A percentile compares a stretch with the other conserved stretches of the same genome.
These are phyloP conservation scores for Talaromyces sp. DNA, from an alignment of 2,329 filamentous ascomycete genomes.

Conservation along the genomic window DNA sequence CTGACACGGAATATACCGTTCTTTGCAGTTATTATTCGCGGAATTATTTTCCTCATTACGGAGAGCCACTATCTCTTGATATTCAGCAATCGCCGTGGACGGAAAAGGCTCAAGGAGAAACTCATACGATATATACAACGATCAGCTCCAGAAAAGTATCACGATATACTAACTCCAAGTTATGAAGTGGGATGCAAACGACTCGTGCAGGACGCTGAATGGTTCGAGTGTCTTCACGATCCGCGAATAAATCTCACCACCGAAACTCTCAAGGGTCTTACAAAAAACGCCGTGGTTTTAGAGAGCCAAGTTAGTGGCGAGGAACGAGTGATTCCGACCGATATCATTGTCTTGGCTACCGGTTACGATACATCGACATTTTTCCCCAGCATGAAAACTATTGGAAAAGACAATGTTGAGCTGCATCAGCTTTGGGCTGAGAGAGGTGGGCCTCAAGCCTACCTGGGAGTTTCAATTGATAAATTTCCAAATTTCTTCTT, in stretches of 20 bases:
- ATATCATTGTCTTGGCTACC: constrained; percentile 57
- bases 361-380: constrained; percentile 54
- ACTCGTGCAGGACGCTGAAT: constrained; percentile 53
- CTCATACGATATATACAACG: constrained; percentile 40
- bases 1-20: constrained; percentile 47
- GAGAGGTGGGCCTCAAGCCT: constrained; percentile 55
- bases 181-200: constrained; percentile 60
- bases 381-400: constrained; percentile 48
- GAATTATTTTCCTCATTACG: constrained; percentile 38
- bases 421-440: constrained; percentile 53
- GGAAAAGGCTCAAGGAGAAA: constrained; percentile 32
- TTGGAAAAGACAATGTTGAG: constrained; percentile 46
- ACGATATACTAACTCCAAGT: constrained; percentile 56
- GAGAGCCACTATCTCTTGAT: constrained; percentile 36
- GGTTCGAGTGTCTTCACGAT: constrained; percentile 48
- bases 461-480: constrained; percentile 53
- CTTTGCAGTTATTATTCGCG: constrained; percentile 41
- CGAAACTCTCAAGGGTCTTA: constrained; percentile 36
- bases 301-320: neutral
- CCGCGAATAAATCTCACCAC: constrained; percentile 51
- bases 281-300: constrained; percentile 33
- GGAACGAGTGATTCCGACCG: constrained; percentile 36
- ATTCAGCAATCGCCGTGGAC: constrained; percentile 34
- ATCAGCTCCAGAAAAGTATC: constrained; percentile 53
- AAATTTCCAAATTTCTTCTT: constrained; percentile 63